These are phyloP conservation scores for Fusarium zealandicum DNA, from an alignment of 2,329 filamentous ascomycete species.

Conservation along the genomic window DNA sequence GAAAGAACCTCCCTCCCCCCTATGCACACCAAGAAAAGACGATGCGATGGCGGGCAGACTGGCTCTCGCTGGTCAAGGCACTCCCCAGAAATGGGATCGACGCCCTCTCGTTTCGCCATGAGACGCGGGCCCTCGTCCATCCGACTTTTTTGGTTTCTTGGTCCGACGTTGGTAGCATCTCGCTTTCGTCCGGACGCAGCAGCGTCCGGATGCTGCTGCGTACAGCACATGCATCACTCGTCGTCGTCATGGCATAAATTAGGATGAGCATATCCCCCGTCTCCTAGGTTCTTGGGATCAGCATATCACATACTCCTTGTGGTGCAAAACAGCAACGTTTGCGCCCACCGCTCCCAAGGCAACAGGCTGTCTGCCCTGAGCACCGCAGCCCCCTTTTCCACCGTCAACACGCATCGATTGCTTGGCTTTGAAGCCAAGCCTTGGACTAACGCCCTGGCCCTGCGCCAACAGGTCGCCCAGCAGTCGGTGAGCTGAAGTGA, in stretches of 20 bases:
- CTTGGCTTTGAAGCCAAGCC: constrained; percentile 3
- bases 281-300: constrained; percentile 13
- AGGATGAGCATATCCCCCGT: constrained; percentile 31
- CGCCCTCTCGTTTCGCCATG: constrained; percentile 18
- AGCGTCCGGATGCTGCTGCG: neutral
- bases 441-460: constrained; percentile 11
- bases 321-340: constrained; percentile 3
- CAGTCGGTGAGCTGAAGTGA: constrained; percentile 6
- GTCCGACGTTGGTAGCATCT: constrained; percentile 21
- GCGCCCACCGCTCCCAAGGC: constrained; percentile 21
- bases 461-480: neutral
- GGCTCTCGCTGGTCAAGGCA: neutral
- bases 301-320: neutral
- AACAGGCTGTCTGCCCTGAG: constrained; percentile 11
- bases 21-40: constrained; percentile 2
- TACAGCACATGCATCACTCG: constrained; percentile 11
- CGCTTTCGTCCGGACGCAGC: neutral
- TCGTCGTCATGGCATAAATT: constrained; percentile 36
- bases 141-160: constrained; percentile 20
- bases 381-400: constrained; percentile 20
- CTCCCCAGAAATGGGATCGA: constrained; percentile 30
- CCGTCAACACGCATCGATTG: constrained; percentile 8
- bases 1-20: neutral
- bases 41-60: neutral
- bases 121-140: constrained; percentile 1